phyloP scores from a whole-genome alignment of 2,329 filamentous ascomycete genomes.

The Clarireedia paspali region DNA sequence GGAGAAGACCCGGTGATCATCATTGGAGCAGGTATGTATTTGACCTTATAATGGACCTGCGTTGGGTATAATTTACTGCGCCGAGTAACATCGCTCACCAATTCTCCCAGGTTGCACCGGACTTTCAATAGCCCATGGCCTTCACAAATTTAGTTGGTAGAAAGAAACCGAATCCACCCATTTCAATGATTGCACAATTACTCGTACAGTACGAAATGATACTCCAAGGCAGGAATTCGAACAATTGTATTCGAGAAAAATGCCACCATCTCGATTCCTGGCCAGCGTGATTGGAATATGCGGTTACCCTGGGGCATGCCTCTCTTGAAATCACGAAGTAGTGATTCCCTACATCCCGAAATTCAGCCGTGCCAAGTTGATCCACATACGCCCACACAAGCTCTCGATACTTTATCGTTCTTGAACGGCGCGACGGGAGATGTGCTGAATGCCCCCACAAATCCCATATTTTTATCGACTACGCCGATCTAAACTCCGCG shows the following conservation, averaged over 20 bases:
- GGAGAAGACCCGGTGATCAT: slow-evolving; percentile 12
- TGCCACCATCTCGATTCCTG: slow-evolving; percentile 13
- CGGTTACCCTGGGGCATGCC: slow-evolving; percentile 31
- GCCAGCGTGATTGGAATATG: slow-evolving; percentile 33
- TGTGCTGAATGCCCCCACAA: slow-evolving; percentile 12
- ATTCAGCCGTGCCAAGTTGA: slow-evolving; percentile 28
- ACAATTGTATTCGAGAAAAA: slow-evolving; percentile 23
- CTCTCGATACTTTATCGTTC: slow-evolving; percentile 27
- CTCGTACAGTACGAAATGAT: background rate
- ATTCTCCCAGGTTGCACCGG: slow-evolving; percentile 32
- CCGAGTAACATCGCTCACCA: background rate
- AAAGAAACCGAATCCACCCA: background rate
- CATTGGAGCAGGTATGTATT: slow-evolving; percentile 17
- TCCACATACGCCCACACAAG: slow-evolving; percentile 22
- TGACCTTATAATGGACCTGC: background rate
- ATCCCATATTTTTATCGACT: slow-evolving; percentile 30
- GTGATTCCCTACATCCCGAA: slow-evolving; percentile 22
- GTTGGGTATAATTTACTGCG: background rate
- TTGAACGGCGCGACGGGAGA: slow-evolving; percentile 31
- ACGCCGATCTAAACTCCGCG: slow-evolving; percentile 32
- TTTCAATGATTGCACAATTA: background rate
- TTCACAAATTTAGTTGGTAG: slow-evolving; percentile 30
- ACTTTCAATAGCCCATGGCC: slow-evolving; percentile 34
- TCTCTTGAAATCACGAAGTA: slow-evolving; percentile 27
- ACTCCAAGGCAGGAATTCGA: slow-evolving; percentile 16